Conservation (phyloP, 2,329 filamentous ascomycete genomes). For the Penicillium sp. region DNA sequence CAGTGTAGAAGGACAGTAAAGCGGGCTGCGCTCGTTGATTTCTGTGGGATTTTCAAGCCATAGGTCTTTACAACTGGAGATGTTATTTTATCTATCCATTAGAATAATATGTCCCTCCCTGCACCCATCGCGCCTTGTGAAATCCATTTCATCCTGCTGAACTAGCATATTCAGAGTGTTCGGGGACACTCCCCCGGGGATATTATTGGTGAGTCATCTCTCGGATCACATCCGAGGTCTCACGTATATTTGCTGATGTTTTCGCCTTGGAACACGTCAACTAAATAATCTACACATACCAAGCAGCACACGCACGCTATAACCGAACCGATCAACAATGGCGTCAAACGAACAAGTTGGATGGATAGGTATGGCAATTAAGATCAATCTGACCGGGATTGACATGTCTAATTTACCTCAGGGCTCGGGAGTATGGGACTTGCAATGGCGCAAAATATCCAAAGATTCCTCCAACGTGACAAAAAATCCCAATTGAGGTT, state of each 20-base stretch:
- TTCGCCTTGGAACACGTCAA: not conserved
- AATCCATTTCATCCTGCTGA: not conserved
- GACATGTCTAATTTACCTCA: not conserved
- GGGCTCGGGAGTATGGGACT: conserved; percentile 14
- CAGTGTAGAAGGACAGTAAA: not conserved
- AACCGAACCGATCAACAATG: not conserved
- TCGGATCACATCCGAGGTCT: conserved; percentile 5
- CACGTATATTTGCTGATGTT: not conserved
- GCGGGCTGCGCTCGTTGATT: not conserved
- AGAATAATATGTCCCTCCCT: not conserved
- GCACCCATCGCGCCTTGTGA: not conserved
- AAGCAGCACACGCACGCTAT: not conserved
- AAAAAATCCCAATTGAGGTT: conserved; percentile 1
- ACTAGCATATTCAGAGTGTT: not conserved
- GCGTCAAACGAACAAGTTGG: not conserved
- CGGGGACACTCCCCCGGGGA: not conserved
- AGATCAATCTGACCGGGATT: not conserved
- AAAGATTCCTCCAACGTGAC: conserved; percentile 2
- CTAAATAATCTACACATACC: not conserved
- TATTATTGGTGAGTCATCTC: conserved; percentile 3
- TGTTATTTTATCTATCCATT: not conserved
- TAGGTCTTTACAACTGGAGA: not conserved
- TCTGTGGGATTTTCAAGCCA: not conserved
- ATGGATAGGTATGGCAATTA: conserved; percentile 7
- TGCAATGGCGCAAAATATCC: conserved; percentile 11